phyloP scores from a whole-genome alignment of 1,139 yeast species.

The Pichiaceae sp. region DNA sequence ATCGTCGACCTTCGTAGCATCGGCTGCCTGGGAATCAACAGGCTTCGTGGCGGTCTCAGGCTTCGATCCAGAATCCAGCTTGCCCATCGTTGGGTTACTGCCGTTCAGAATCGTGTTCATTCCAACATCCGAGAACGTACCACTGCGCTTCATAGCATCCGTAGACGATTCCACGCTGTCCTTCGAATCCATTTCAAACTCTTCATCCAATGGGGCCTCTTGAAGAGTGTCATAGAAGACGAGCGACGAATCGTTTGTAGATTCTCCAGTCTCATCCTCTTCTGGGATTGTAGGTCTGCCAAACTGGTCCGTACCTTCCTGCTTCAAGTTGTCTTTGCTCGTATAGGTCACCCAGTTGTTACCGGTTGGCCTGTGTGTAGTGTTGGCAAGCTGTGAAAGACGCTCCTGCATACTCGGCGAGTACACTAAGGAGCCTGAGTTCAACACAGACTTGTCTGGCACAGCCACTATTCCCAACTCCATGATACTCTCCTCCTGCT shows the following conservation, averaged over 20 bases:
- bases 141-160: too few relatives aligned
- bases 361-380: background rate
- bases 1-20: background rate
- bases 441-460: background rate
- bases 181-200: background rate
- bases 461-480: slow-evolving; percentile 10
- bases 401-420: slow-evolving; percentile 10
- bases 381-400: slow-evolving; percentile 3
- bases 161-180: slow-evolving; percentile 4
- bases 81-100: too few relatives aligned
- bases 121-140: slow-evolving; percentile 3
- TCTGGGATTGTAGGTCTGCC: slow-evolving; percentile 7
- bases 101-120: background rate
- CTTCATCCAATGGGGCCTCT: background rate
- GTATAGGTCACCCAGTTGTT: slow-evolving; percentile 6
- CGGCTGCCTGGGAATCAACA: background rate
- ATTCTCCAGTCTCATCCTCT: slow-evolving; percentile 6
- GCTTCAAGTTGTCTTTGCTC: slow-evolving; percentile 1
- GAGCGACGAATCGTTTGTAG: background rate
- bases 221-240: background rate
- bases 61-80: too few relatives aligned
- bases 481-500: slow-evolving; percentile 10
- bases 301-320: slow-evolving; percentile 2
- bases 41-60: background rate
- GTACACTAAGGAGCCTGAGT: slow-evolving; percentile 3